Percentiles rank a stretch among this genome's conserved stretches.
Evolutionary conservation across 2,329 filamentous ascomycete species (phyloP).

Genomic region (Davidsoniella virescens): DNA sequence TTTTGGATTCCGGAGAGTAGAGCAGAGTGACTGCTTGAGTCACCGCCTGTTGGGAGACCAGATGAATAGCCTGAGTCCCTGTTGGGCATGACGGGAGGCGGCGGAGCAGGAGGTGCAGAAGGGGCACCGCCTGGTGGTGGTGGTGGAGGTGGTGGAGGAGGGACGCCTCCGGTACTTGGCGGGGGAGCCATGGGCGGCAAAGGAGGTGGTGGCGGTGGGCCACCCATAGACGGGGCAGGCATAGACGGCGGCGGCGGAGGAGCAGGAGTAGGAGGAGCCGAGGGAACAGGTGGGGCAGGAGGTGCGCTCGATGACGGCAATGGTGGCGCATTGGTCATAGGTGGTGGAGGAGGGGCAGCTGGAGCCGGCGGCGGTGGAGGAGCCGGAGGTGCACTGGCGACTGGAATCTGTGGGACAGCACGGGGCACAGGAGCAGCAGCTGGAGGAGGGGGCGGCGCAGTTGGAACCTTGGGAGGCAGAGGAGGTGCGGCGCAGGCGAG

Average conservation of each 20-base stretch:
- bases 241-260: constrained; percentile 34
- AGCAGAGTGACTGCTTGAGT: constrained; percentile 35
- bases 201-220: constrained; percentile 27
- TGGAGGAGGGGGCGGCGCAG: constrained; percentile 8
- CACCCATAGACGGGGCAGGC: constrained; percentile 29
- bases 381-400: not conserved
- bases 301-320: constrained; percentile 31
- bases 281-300: constrained; percentile 48
- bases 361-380: constrained; percentile 13
- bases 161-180: constrained; percentile 22
- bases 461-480: constrained; percentile 5
- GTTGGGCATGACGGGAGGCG: constrained; percentile 36
- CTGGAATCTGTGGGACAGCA: not conserved
- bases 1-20: constrained; percentile 58
- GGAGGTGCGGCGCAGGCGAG: constrained; percentile 21
- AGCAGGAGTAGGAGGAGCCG: constrained; percentile 32
- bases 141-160: constrained; percentile 25
- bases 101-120: constrained; percentile 27
- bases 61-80: constrained; percentile 42
- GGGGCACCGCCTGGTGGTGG: constrained; percentile 17
- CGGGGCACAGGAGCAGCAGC: not conserved
- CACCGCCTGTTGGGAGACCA: constrained; percentile 27
- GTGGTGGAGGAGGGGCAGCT: not conserved
- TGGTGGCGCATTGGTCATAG: constrained; percentile 42
- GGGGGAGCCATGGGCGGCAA: constrained; percentile 23